Conservation (phyloP, 106 monocot species). For the Dactylorhiza incarnata region DNA sequence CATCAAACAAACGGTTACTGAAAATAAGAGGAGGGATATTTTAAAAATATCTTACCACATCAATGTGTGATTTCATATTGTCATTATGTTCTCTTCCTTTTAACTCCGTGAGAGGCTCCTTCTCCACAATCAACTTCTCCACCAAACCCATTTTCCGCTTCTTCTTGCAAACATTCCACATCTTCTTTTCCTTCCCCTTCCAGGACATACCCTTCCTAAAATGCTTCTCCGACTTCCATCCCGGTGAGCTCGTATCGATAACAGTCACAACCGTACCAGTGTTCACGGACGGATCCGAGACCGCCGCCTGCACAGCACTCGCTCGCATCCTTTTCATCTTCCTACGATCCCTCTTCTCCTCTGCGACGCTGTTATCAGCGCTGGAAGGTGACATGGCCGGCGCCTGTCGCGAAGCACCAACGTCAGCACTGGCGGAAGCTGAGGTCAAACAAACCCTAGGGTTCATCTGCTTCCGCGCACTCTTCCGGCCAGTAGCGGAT, state of each 20-base stretch:
- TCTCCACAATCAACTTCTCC: constrained; percentile 16
- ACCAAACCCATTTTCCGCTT: constrained; percentile 38
- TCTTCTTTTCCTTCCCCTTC: constrained; percentile 58
- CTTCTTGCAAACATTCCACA: constrained; percentile 40
- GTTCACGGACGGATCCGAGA: constrained; percentile 21
- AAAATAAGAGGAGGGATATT: background rate
- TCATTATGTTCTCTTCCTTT: background rate
- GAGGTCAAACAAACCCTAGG: constrained; percentile 20
- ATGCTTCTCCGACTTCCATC: constrained; percentile 63
- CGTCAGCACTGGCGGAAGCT: constrained; percentile 11
- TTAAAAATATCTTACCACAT: constrained; percentile 14
- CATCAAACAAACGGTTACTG: too few relatives aligned
- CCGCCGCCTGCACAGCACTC: constrained; percentile 3
- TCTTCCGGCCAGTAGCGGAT: background rate
- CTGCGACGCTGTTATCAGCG: constrained; percentile 26
- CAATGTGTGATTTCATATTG: background rate
- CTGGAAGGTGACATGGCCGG: constrained; percentile 16
- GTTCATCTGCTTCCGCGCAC: constrained; percentile 34
- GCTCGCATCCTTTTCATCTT: constrained; percentile 15
- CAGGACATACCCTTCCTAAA: constrained; percentile 57
- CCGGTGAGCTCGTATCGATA: constrained; percentile 61
- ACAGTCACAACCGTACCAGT: constrained; percentile 68
- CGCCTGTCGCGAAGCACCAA: background rate
- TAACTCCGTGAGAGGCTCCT: constrained; percentile 7
- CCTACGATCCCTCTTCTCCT: constrained; percentile 15